Evolutionary conservation across 768 basidiomycete species (phyloP), one percentile per base, ranked within the genome.

Genomic region (Russula compacta): DNA sequence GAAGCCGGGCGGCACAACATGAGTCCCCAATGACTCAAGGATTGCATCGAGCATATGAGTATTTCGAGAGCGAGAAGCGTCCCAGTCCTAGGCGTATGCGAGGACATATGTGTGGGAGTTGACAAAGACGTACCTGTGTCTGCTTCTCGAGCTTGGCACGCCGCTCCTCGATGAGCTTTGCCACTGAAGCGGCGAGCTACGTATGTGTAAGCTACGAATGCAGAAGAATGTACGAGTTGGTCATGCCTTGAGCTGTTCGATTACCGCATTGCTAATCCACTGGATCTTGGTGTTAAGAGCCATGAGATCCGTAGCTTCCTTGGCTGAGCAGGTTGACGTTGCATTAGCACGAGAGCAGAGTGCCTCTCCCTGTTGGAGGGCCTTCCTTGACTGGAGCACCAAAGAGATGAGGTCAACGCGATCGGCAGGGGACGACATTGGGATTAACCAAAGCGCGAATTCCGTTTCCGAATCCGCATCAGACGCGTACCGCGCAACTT

Each of bases 301-400:
- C 6, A 92, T 78, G 4, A 91, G 81, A 67, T 90, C 87, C 12
- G 89, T 75, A 0, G 83, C 81, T 42, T 78, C 77, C 64, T 83
- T 81, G 0, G 87, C 81, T 3, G 90, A 89, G 46, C 78, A 74
- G 64, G 81, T 81, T n/a, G 87, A 82, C 21, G 85, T 73, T 1
- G 71, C 67, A 67, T 86, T 83, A 2, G 90, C 87, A 39, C 76
- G 78, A 1, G 81, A 81, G 68, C 91, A 92, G 6, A 92, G 78
- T 53, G 84, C 80, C 73, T 91, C 80, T 1, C 89, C 90, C 42
- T 85, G 82, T 64, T 89, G 84, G 3, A 93, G 79, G 0, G 88
- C 90, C 67, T 87, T 88, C 78, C 91, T 87, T 2, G 90, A 91
- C 67, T 89, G 85, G 1, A 87, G 75, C 11, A 89, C 87, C 10